Percentiles rank a stretch among this genome's conserved stretches.
phyloP scores from a whole-genome alignment of 2,329 filamentous ascomycete species.

The Thelonectria discophora region DNA sequence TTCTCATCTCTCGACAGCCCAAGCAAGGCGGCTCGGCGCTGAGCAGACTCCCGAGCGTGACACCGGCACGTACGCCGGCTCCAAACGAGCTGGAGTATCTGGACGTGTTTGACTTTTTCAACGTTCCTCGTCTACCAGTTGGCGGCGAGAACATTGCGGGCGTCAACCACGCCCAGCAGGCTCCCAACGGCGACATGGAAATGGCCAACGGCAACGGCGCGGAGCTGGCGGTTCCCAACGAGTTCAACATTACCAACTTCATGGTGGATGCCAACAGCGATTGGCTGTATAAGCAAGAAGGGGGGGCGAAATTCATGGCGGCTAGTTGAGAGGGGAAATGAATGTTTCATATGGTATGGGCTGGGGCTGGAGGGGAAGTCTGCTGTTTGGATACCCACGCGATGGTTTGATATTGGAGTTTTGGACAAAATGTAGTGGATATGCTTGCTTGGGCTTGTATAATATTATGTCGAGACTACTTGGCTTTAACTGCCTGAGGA shows the following conservation, averaged over 20 bases:
- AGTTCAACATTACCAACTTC: slow-evolving; percentile 82
- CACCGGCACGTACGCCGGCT: slow-evolving; percentile 73
- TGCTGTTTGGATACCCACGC: slow-evolving; percentile 18
- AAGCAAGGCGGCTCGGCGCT: slow-evolving; percentile 52
- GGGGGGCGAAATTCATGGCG: slow-evolving; percentile 42
- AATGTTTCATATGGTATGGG: slow-evolving; percentile 1
- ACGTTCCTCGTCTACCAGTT: slow-evolving; percentile 77
- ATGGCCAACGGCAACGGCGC: slow-evolving; percentile 39
- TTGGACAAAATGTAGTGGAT: neutral
- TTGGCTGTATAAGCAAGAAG: slow-evolving; percentile 73
- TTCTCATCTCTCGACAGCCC: slow-evolving; percentile 86
- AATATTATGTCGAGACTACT: neutral
- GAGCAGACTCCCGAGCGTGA: slow-evolving; percentile 61
- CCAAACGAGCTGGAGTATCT: slow-evolving; percentile 89
- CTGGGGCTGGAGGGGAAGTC: neutral
- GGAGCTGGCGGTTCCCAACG: slow-evolving; percentile 56
- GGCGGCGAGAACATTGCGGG: slow-evolving; percentile 49
- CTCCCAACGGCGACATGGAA: slow-evolving; percentile 40
- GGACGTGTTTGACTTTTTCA: slow-evolving; percentile 95
- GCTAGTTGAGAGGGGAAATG: slow-evolving; percentile 16
- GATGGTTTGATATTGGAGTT: slow-evolving; percentile 13
- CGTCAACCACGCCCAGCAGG: slow-evolving; percentile 30
- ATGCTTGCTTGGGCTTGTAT: slow-evolving; percentile 11
- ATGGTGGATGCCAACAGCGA: slow-evolving; percentile 78
- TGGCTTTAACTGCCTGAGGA: neutral